Conservation (phyloP, 2,329 filamentous ascomycete genomes). For the Nemania sp. region DNA sequence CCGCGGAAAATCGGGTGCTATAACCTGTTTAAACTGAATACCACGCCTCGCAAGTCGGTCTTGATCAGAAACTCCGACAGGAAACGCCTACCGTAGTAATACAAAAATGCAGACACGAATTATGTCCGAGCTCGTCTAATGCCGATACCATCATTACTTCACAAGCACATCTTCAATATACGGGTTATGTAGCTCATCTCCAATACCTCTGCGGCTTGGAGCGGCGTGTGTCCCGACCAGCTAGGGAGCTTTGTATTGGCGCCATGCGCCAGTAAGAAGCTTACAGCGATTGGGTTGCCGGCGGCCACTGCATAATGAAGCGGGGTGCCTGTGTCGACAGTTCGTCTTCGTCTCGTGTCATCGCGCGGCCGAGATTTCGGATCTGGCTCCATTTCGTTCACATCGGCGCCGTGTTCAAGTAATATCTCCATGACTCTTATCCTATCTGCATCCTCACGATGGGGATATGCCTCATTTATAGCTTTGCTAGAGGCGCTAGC, state of each 20-base stretch:
- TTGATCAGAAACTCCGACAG: slow-evolving; percentile 10
- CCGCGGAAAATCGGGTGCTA: background rate
- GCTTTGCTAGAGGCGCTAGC: slow-evolving; percentile 26
- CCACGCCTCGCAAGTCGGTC: slow-evolving; percentile 3
- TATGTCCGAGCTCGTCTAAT: slow-evolving; percentile 6
- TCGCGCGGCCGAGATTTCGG: slow-evolving; percentile 31
- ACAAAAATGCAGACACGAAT: slow-evolving; percentile 19
- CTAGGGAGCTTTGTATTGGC: slow-evolving; percentile 30
- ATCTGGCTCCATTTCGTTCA: slow-evolving; percentile 34
- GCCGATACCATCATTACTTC: slow-evolving; percentile 10
- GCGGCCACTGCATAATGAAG: slow-evolving; percentile 32
- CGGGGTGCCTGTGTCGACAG: slow-evolving; percentile 30
- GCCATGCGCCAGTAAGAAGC: slow-evolving; percentile 30
- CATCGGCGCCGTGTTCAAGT: slow-evolving; percentile 28
- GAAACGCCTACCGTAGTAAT: slow-evolving; percentile 22
- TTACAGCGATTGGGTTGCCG: slow-evolving; percentile 27
- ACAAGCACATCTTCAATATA: slow-evolving; percentile 27
- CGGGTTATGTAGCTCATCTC: slow-evolving; percentile 27
- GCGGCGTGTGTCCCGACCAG: slow-evolving; percentile 31
- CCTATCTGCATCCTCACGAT: slow-evolving; percentile 28
- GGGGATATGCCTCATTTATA: slow-evolving; percentile 24
- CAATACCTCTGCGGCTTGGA: slow-evolving; percentile 28
- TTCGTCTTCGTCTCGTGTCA: slow-evolving; percentile 28
- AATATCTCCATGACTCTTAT: slow-evolving; percentile 28
- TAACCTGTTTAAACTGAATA: slow-evolving; percentile 10